phyloP scores from a whole-genome alignment of 1,139 yeast species.

The Geotrichum histeridarum region DNA sequence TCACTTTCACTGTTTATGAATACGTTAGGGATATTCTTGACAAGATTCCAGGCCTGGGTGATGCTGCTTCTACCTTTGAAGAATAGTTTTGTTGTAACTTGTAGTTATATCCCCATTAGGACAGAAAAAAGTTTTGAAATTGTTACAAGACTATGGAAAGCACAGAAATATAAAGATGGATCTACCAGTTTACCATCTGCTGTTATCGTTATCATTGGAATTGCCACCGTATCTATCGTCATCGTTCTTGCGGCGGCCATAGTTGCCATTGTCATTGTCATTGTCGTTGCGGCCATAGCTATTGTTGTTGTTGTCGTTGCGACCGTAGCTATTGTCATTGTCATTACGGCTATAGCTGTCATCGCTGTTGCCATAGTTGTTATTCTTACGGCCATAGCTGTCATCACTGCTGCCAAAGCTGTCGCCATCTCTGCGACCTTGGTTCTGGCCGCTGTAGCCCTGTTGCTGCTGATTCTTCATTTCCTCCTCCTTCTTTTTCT shows the following conservation, averaged over 20 bases:
- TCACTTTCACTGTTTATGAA: conserved; percentile 94
- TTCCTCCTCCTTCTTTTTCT: conserved; percentile 23
- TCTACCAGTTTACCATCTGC: not conserved
- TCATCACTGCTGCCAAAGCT: conserved; percentile 15
- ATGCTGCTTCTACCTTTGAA: conserved; percentile 32
- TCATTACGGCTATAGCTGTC: conserved; percentile 21
- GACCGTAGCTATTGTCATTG: not conserved
- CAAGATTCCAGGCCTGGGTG: conserved; percentile 40
- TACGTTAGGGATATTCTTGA: conserved; percentile 69
- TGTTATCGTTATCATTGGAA: not conserved
- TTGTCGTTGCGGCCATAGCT: not conserved
- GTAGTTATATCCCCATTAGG: too few species aligned
- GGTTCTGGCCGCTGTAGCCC: not conserved
- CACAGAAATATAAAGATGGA: not conserved
- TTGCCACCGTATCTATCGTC: conserved; percentile 19
- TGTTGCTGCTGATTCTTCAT: conserved; percentile 15
- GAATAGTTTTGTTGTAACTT: conserved; percentile 31
- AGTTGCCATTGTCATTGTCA: conserved; percentile 21
- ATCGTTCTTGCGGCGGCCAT: not conserved
- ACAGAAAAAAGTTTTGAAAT: not conserved
- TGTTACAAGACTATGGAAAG: not conserved
- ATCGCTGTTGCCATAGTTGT: conserved; percentile 27
- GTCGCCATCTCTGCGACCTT: not conserved
- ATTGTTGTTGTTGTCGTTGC: not conserved
- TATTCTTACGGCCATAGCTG: conserved; percentile 24